Conservation (phyloP, 805 yeast species). For the Pichia rugopelliculosa region DNA sequence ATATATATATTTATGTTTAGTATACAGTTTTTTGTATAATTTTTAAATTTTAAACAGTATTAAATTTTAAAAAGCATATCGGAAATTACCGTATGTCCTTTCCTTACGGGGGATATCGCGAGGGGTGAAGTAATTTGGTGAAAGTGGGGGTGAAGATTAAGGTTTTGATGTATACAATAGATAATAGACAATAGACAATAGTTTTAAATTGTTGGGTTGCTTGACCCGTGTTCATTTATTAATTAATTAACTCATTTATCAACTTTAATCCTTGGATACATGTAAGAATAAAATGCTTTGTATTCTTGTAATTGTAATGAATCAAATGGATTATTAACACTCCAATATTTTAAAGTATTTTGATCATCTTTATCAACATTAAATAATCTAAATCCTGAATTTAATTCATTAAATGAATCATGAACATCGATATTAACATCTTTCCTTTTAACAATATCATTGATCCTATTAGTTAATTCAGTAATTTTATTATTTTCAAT, state of each 20-base stretch:
- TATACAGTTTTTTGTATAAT: background rate
- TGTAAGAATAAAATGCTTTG: constrained; percentile 11
- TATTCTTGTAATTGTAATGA: constrained; percentile 13
- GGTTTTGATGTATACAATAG: too few relatives aligned
- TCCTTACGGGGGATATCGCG: too few relatives aligned
- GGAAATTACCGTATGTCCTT: too few relatives aligned
- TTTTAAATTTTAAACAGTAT: too few relatives aligned
- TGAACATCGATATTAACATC: background rate
- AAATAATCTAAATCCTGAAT: background rate
- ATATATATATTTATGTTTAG: too few relatives aligned
- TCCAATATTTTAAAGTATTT: constrained; percentile 12
- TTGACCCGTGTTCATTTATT: too few relatives aligned
- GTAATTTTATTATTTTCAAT: background rate
- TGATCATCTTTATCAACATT: background rate
- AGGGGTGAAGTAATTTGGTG: too few relatives aligned
- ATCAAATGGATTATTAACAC: constrained; percentile 12
- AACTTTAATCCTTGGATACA: constrained; percentile 8
- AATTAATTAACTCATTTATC: too few relatives aligned
- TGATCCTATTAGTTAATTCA: constrained; percentile 9
- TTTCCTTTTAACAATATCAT: constrained; percentile 8
- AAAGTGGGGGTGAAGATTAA: too few relatives aligned
- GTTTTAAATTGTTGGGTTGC: too few relatives aligned
- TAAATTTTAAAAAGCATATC: too few relatives aligned
- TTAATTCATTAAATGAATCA: background rate
- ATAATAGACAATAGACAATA: too few relatives aligned